Evolutionary conservation across 371 early-diverging fungal genomes (phyloP).

Genomic region (Circinella umbellata): DNA sequence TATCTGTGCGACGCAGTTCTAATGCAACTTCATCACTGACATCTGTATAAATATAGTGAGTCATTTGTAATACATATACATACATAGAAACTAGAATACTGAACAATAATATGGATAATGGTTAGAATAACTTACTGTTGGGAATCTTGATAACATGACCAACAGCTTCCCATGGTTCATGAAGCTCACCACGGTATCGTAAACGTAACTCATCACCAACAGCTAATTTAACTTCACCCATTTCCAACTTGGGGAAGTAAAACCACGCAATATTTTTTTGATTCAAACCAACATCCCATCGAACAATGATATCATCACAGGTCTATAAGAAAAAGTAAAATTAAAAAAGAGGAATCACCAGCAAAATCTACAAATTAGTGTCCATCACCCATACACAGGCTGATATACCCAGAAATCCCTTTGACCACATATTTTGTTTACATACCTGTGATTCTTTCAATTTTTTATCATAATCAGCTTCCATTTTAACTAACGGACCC

Average conservation of each 20-base stretch:
- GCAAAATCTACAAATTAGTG: too few species aligned
- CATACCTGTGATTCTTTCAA: conserved; percentile 90
- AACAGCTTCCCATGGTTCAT: conserved; percentile 83
- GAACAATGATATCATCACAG: conserved; percentile 93
- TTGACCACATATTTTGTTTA: neutral
- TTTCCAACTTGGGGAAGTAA: conserved; percentile 87
- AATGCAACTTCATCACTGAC: conserved; percentile 93
- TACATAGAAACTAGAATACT: neutral
- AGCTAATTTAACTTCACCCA: conserved; percentile 93
- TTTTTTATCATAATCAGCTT: conserved; percentile 95
- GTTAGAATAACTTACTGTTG: conserved; percentile 63
- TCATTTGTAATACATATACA: neutral
- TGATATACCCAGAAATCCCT: too few species aligned
- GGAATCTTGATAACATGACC: conserved; percentile 97
- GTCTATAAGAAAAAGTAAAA: conserved; percentile 49
- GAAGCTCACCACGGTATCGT: conserved; percentile 87
- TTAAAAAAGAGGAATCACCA: too few species aligned
- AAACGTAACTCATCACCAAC: conserved; percentile 96
- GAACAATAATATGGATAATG: neutral
- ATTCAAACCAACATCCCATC: conserved; percentile 97
- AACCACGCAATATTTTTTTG: conserved; percentile 94
- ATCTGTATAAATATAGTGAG: conserved; percentile 42
- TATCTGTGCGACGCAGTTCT: conserved; percentile 72
- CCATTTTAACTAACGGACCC: conserved; percentile 95
- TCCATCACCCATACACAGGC: too few species aligned